phyloP scores from a whole-genome alignment of 306 rosid species.

The Rubus parviflorus region DNA sequence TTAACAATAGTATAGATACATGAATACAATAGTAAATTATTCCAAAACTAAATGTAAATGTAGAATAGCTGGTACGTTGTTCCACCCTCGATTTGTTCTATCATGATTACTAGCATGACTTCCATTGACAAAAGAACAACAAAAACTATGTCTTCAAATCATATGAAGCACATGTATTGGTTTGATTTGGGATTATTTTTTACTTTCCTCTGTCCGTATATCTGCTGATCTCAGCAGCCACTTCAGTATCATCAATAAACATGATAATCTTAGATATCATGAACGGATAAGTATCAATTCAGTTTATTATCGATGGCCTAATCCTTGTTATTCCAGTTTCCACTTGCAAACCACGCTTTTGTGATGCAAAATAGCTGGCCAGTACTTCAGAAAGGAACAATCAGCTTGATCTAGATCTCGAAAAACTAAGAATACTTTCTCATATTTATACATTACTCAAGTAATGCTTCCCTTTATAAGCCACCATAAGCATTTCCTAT shows the following conservation, averaged over 20 bases:
- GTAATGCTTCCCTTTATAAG: background rate
- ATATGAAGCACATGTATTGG: background rate
- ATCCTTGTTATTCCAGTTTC: background rate
- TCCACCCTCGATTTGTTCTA: background rate
- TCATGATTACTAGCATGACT: background rate
- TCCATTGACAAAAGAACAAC: background rate
- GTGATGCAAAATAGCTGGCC: background rate
- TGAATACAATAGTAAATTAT: background rate
- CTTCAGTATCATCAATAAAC: background rate
- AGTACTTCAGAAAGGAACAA: background rate
- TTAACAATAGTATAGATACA: background rate
- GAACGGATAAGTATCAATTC: background rate
- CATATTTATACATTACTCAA: background rate
- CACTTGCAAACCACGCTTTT: background rate
- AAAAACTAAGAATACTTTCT: background rate
- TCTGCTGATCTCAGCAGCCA: background rate
- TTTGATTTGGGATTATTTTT: background rate
- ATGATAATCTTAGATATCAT: background rate
- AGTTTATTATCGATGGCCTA: background rate
- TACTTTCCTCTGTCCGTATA: background rate
- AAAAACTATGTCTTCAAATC: background rate
- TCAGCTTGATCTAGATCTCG: background rate
- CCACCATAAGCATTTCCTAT: conserved; percentile 1
- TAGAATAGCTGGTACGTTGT: background rate
- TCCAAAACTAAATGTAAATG: background rate